These are phyloP conservation scores for Puccinia brachypodii DNA, from an alignment of 1,284 basidiomycete species.

Conservation along the genomic window DNA sequence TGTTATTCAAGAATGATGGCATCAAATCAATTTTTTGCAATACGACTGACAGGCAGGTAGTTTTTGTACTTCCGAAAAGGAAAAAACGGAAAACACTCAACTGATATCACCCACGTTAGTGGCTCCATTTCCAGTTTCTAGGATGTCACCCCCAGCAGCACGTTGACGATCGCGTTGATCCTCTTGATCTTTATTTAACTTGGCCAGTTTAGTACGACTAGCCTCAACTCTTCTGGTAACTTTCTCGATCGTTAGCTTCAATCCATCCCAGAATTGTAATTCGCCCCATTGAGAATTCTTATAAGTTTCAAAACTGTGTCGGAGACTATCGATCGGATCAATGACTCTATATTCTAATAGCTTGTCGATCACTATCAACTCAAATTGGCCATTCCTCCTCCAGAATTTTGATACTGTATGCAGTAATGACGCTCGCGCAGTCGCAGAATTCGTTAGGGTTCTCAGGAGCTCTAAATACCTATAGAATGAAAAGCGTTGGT, in stretches of 20 bases:
- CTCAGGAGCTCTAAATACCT: slow-evolving; percentile 85
- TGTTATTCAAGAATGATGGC: neutral
- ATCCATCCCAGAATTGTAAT: slow-evolving; percentile 76
- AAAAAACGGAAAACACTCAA: slow-evolving; percentile 48
- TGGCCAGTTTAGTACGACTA: slow-evolving; percentile 70
- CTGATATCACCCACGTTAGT: slow-evolving; percentile 32
- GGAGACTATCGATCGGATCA: slow-evolving; percentile 85
- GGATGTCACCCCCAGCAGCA: slow-evolving; percentile 49
- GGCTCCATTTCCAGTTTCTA: slow-evolving; percentile 19
- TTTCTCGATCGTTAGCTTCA: slow-evolving; percentile 79
- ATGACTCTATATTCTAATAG: slow-evolving; percentile 97
- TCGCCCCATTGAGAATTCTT: slow-evolving; percentile 59
- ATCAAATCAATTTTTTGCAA: slow-evolving; percentile 54
- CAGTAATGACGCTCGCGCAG: slow-evolving; percentile 71
- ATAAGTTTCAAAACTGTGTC: slow-evolving; percentile 71
- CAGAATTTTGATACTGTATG: slow-evolving; percentile 73
- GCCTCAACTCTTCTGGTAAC: slow-evolving; percentile 79
- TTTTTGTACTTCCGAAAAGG: neutral
- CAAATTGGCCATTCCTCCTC: slow-evolving; percentile 76
- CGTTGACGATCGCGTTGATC: slow-evolving; percentile 55
- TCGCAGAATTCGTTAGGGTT: slow-evolving; percentile 64
- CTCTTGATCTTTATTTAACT: slow-evolving; percentile 79
- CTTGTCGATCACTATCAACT: slow-evolving; percentile 91
- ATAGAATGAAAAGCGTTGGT: neutral
- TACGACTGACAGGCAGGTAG: slow-evolving; percentile 62